Conservation (phyloP, 2,329 filamentous ascomycete genomes). For the Volutella citrinella region DNA sequence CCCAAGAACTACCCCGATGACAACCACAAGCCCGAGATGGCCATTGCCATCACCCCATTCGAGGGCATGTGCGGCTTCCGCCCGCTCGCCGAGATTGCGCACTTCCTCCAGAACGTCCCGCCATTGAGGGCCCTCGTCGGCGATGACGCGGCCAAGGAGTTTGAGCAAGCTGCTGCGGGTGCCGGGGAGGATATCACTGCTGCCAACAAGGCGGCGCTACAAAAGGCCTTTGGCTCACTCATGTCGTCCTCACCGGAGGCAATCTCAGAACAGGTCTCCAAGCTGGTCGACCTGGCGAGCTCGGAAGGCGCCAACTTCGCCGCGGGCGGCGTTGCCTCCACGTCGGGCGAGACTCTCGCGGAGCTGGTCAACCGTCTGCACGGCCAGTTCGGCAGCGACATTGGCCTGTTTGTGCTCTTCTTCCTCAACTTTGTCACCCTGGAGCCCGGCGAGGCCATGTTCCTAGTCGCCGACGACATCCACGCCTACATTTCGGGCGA, state of each 20-base stretch:
- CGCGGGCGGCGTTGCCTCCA: constrained; percentile 65
- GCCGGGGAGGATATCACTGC: constrained; percentile 38
- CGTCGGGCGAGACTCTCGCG: constrained; percentile 66
- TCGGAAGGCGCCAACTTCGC: constrained; percentile 72
- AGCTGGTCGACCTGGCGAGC: constrained; percentile 69
- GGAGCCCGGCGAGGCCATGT: constrained; percentile 87
- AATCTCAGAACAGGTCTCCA: constrained; percentile 52
- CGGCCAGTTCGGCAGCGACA: constrained; percentile 80
- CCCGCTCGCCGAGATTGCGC: constrained; percentile 78
- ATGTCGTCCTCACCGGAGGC: constrained; percentile 73
- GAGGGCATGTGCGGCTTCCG: constrained; percentile 96
- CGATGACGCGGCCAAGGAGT: constrained; percentile 56
- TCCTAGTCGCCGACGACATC: constrained; percentile 93
- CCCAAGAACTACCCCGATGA: constrained; percentile 96
- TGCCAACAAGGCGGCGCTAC: constrained; percentile 75
- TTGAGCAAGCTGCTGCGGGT: constrained; percentile 47
- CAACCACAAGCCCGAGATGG: constrained; percentile 99
- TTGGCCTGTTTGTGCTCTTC: constrained; percentile 93
- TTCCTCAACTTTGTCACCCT: constrained; percentile 95
- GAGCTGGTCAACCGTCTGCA: constrained; percentile 76
- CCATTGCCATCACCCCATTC: constrained; percentile 93
- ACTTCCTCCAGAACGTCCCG: constrained; percentile 65
- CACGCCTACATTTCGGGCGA: constrained; percentile 92
- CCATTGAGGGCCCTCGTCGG: constrained; percentile 66
- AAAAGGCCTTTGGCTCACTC: constrained; percentile 70